Conservation (phyloP, 805 yeast genomes). For the Pichia rugopelliculosa region DNA sequence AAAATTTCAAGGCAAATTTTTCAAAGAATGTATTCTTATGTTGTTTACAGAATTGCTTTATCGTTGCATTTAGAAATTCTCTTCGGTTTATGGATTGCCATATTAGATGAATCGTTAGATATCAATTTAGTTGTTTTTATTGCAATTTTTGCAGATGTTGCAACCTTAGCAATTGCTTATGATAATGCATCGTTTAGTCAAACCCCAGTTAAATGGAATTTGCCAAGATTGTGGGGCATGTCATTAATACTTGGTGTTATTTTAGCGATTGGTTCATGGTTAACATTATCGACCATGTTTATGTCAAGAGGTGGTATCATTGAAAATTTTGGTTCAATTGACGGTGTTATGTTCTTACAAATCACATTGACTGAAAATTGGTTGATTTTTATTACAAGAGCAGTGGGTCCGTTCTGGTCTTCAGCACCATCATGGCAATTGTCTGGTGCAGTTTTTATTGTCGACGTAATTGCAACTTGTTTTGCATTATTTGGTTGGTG, state of each 20-base stretch:
- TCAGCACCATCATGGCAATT: constrained; percentile 91
- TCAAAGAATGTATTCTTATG: constrained; percentile 97
- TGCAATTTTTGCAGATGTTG: constrained; percentile 95
- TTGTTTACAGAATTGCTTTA: constrained; percentile 92
- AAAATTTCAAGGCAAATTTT: constrained; percentile 92
- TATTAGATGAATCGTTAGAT: constrained; percentile 73
- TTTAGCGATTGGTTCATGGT: constrained; percentile 86
- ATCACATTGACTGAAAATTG: constrained; percentile 91
- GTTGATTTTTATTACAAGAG: constrained; percentile 92
- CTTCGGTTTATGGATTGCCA: constrained; percentile 93
- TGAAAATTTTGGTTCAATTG: constrained; percentile 87
- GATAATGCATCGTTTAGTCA: constrained; percentile 87
- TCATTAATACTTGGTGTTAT: constrained; percentile 74
- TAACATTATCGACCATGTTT: constrained; percentile 86
- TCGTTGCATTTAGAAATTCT: constrained; percentile 88
- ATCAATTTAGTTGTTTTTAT: constrained; percentile 88
- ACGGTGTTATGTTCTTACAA: constrained; percentile 85
- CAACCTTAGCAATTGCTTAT: constrained; percentile 82
- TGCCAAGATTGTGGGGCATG: constrained; percentile 93
- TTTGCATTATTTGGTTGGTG: constrained; percentile 92
- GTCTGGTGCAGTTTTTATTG: constrained; percentile 81
- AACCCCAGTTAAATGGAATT: constrained; percentile 88
- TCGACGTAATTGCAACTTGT: constrained; percentile 82
- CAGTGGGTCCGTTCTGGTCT: constrained; percentile 96
- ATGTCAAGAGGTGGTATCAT: constrained; percentile 81